These are phyloP conservation scores for Lactifluus pinguis DNA, from an alignment of 768 basidiomycete genomes.

Conservation along the genomic window DNA sequence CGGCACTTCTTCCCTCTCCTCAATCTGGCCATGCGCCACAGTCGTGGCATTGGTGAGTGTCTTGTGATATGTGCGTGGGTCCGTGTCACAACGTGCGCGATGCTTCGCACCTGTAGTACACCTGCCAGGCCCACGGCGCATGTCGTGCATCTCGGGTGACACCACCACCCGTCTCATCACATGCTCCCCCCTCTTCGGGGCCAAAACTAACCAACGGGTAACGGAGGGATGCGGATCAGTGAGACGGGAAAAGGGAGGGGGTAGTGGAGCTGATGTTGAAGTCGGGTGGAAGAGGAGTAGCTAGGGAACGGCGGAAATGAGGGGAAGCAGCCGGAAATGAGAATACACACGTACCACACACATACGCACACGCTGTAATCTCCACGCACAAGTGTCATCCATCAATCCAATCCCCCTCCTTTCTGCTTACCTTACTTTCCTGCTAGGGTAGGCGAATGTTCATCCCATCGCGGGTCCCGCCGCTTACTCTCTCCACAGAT, in stretches of 20 bases:
- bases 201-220: neutral
- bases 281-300: neutral
- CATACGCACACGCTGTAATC: slow-evolving; percentile 1
- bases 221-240: neutral
- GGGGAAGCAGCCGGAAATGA: slow-evolving; percentile 7
- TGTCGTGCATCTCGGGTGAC: neutral
- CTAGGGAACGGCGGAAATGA: slow-evolving; percentile 2
- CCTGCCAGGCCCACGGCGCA: neutral
- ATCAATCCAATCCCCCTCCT: neutral
- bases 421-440: neutral
- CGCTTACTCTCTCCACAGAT: neutral
- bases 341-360: slow-evolving; percentile 2
- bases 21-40: neutral
- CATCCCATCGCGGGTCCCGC: neutral
- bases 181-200: neutral
- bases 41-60: neutral
- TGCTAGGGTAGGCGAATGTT: neutral
- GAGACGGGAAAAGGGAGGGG: neutral
- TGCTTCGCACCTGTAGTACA: neutral
- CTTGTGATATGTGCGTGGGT: neutral
- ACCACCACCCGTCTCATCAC: neutral
- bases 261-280: neutral
- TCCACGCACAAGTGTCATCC: neutral
- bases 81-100: neutral
- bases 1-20: neutral